phyloP scores from a whole-genome alignment of 768 basidiomycete genomes.

The Stropharia rugosoannulata region DNA sequence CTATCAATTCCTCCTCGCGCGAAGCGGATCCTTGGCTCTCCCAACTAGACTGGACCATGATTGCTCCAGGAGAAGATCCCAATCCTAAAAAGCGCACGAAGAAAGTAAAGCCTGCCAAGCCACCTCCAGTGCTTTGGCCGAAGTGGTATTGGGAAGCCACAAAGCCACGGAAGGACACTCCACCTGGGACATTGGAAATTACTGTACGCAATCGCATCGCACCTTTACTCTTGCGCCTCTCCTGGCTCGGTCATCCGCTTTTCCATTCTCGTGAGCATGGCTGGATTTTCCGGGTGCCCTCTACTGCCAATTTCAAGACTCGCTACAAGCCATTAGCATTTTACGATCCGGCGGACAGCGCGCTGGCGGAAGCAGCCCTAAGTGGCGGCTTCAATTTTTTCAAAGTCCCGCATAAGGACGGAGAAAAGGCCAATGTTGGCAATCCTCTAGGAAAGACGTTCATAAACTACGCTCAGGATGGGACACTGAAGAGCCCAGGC shows the following conservation, averaged over 20 bases:
- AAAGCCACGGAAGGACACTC: conserved; percentile 63
- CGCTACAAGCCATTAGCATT: conserved; percentile 53
- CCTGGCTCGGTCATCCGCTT: conserved; percentile 87
- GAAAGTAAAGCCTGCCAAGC: conserved; percentile 36
- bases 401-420: conserved; percentile 96
- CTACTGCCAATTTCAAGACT: conserved; percentile 41
- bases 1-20: conserved; percentile 15
- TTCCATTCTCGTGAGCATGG: conserved; percentile 85
- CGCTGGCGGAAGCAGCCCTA: conserved; percentile 47
- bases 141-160: conserved; percentile 96
- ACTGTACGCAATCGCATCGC: conserved; percentile 82
- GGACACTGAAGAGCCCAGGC: conserved; percentile 80
- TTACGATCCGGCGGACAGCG: conserved; percentile 60
- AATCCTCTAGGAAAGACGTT: conserved; percentile 89
- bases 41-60: conserved; percentile 66
- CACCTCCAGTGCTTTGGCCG: conserved; percentile 72
- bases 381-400: conserved; percentile 67
- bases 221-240: conserved; percentile 81
- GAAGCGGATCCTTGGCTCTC: conserved; percentile 52
- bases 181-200: conserved; percentile 78
- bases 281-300: conserved; percentile 85
- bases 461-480: conserved; percentile 84
- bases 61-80: conserved; percentile 12
- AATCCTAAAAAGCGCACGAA: conserved; percentile 26
- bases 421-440: conserved; percentile 94